Percentiles rank a stretch among this genome's conserved stretches.
Conservation (phyloP, 768 basidiomycete genomes). For the Cystofilobasidium bisporidii region DNA sequence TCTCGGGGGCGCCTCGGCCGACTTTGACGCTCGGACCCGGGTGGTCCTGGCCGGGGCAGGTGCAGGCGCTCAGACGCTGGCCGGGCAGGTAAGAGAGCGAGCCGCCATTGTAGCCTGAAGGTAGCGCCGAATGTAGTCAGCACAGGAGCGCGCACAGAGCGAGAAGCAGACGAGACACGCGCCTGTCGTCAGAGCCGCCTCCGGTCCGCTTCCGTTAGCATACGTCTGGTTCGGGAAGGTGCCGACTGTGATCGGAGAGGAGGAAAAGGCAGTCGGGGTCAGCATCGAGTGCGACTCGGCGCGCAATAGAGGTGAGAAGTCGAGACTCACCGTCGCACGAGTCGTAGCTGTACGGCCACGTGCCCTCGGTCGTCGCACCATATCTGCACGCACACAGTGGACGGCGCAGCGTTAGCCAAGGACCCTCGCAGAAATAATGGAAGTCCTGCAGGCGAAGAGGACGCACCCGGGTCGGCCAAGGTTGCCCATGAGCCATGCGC, state of each 20-base stretch:
- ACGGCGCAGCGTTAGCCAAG: no score
- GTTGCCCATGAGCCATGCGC: constrained; percentile 72
- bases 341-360: constrained; percentile 56
- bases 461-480: constrained; percentile 48
- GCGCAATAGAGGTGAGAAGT: no score
- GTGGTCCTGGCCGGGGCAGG: constrained; percentile 74
- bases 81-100: constrained; percentile 40
- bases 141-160: background rate
- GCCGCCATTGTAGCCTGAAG: constrained; percentile 32
- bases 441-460: no score
- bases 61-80: constrained; percentile 56
- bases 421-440: no score
- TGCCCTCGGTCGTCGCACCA: constrained; percentile 79
- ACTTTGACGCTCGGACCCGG: constrained; percentile 62
- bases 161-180: background rate
- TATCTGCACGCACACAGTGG: constrained; percentile 33
- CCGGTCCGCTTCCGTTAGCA: constrained; percentile 37
- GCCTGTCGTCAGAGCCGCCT: constrained; percentile 36
- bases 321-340: constrained; percentile 44
- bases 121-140: no score
- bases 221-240: constrained; percentile 74
- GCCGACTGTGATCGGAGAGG: constrained; percentile 44
- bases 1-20: constrained; percentile 79
- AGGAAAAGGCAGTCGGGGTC: no score
- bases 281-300: no score